Conservation (phyloP, 306 rosid genomes). For the Quercus alba region DNA sequence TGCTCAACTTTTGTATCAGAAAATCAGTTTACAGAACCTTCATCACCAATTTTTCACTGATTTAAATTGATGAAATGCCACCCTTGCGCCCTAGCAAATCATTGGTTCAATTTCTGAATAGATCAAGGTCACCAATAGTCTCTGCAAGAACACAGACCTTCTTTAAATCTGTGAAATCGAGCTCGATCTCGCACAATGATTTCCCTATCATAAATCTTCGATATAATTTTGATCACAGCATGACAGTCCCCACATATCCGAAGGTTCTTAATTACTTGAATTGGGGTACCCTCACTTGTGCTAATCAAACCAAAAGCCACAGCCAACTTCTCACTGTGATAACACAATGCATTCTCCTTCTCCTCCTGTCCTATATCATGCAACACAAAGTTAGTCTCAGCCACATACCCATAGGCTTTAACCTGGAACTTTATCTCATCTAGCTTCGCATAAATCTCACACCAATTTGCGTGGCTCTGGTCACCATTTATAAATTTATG, state of each 20-base stretch:
- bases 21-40: neutral
- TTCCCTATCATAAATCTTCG: slow-evolving; percentile 64
- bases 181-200: slow-evolving; percentile 81
- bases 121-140: slow-evolving; percentile 70
- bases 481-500: slow-evolving; percentile 78
- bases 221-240: slow-evolving; percentile 60
- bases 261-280: slow-evolving; percentile 85
- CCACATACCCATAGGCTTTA: slow-evolving; percentile 55
- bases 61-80: neutral
- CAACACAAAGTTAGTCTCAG: slow-evolving; percentile 67
- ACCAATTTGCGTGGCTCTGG: slow-evolving; percentile 48
- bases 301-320: slow-evolving; percentile 83
- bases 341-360: slow-evolving; percentile 71
- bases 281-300: slow-evolving; percentile 56
- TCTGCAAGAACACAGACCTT: slow-evolving; percentile 74
- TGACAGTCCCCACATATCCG: slow-evolving; percentile 89
- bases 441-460: slow-evolving; percentile 72
- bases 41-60: neutral
- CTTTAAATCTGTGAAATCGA: slow-evolving; percentile 78
- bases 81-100: neutral
- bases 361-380: slow-evolving; percentile 97
- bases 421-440: slow-evolving; percentile 74
- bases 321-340: slow-evolving; percentile 88
- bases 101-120: neutral
- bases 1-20: neutral